Evolutionary conservation across 805 yeast species (phyloP).

Genomic region (Candida ponderosae): DNA sequence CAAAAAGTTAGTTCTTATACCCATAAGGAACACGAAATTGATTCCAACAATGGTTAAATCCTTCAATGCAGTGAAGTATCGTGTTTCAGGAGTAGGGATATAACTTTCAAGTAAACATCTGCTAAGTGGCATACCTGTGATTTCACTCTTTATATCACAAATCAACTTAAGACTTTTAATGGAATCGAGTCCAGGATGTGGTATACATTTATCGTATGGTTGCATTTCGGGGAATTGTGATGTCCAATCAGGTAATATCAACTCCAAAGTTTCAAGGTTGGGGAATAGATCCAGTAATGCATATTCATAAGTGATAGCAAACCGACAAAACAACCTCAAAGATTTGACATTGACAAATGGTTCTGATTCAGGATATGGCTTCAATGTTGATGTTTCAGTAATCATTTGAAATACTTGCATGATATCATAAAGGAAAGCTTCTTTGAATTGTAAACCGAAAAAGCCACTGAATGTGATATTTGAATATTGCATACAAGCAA

Average conservation of each 20-base stretch:
- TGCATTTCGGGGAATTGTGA: slow-evolving; percentile 4
- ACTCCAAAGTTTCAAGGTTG: slow-evolving; percentile 4
- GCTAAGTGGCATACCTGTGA: slow-evolving; percentile 9
- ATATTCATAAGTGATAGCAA: slow-evolving; percentile 13
- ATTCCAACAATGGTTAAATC: slow-evolving; percentile 14
- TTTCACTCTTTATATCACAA: slow-evolving; percentile 12
- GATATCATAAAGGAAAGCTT: slow-evolving; percentile 7
- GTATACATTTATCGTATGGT: slow-evolving; percentile 3
- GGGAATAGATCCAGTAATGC: slow-evolving; percentile 8
- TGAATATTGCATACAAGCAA: slow-evolving; percentile 5
- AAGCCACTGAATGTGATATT: slow-evolving; percentile 1
- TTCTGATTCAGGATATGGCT: not conserved
- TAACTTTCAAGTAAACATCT: not conserved
- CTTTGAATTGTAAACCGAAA: slow-evolving; percentile 10
- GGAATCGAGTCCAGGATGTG: slow-evolving; percentile 2
- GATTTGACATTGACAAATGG: slow-evolving; percentile 2
- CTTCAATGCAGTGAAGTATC: slow-evolving; percentile 11
- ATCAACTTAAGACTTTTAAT: slow-evolving; percentile 8
- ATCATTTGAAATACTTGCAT: slow-evolving; percentile 8
- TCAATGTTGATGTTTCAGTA: slow-evolving; percentile 1
- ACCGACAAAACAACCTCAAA: slow-evolving; percentile 11
- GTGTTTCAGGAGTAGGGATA: slow-evolving; percentile 1
- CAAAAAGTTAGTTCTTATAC: slow-evolving; percentile 14
- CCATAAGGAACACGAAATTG: slow-evolving; percentile 10
- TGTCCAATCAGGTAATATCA: too few species aligned